phyloP scores from a whole-genome alignment of 176 grass and related monocot genomes.

The Puccinellia tenuiflora region DNA sequence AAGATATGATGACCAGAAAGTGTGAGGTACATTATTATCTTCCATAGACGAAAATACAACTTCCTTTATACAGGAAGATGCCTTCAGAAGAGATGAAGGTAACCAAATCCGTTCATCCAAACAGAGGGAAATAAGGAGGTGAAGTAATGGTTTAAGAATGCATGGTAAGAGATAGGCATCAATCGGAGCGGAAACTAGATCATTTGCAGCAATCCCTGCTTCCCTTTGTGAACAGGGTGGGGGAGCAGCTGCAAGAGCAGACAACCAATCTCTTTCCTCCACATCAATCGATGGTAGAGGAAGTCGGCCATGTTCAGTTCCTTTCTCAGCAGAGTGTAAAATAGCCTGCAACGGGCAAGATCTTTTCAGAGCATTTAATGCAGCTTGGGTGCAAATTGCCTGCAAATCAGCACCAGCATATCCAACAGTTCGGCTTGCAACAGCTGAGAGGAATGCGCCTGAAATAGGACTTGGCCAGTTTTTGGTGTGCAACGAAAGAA shows the following conservation, averaged over 20 bases:
- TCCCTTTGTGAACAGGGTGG: conserved; percentile 92
- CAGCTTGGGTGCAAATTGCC: conserved; percentile 93
- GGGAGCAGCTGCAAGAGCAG: conserved; percentile 80
- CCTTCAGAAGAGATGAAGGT: conserved; percentile 64
- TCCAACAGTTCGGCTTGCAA: conserved; percentile 86
- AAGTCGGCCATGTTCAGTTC: conserved; percentile 45
- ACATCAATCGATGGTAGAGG: conserved; percentile 67
- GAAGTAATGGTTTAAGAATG: conserved; percentile 67
- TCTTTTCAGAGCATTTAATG: conserved; percentile 94
- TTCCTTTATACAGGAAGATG: conserved; percentile 61
- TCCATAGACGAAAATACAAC: conserved; percentile 62
- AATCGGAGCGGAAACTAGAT: conserved; percentile 72
- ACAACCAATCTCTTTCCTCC: conserved; percentile 88
- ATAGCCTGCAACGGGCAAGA: conserved; percentile 66
- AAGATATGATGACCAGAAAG: conserved; percentile 60
- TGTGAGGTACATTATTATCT: conserved; percentile 41
- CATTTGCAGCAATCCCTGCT: conserved; percentile 74
- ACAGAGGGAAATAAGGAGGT: conserved; percentile 64
- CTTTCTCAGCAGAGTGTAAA: conserved; percentile 66
- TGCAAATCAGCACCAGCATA: conserved; percentile 94
- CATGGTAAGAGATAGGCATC: conserved; percentile 61
- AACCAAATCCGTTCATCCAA: conserved; percentile 90
- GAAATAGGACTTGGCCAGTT: conserved; percentile 79
- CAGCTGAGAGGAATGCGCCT: conserved; percentile 62
- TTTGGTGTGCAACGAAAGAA: conserved; percentile 88